Base-by-base conservation (phyloP, 306 rosid genomes). In the Quercus engelmannii region DNA sequence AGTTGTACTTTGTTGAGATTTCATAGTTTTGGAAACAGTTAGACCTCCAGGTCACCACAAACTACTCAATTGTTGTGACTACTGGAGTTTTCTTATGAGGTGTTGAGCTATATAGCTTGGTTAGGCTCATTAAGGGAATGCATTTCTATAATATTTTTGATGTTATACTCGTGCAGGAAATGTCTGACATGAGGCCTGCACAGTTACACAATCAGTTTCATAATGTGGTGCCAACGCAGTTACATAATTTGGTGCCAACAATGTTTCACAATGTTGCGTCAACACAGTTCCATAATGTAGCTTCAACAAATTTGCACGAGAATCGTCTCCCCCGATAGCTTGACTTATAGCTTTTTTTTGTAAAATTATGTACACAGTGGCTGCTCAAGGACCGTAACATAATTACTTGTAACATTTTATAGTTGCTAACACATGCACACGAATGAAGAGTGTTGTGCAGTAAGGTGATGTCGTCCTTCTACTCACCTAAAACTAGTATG, bases 241-340 rank as follows among this genome's bases (percentile, higher is more conserved):
- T 86, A 65, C 86, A 83, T 59, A 88, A 49, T 55, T 76, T 86
- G 86, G 78, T 82, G 54, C 92, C 92, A 1, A 46, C 88, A 20
- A 76, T 88, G 71, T 81, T 83, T 79, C 86, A 81, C 43, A 87
- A 87, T 76, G 86, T 78, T 61, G 11, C 88, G 1, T 35, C 88
- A 6, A 20, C 86, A 12, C 81, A 80, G 28, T 85, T 78, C 73
- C 87, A 81, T 55, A 70, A 70, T 52, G 81, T 88, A 43, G 70
- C 81, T 67, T 69, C 89, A 57, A 75, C 83, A 76, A 87, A 88
- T 74, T 63, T 84, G 79, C 92, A 84, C 7, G 89, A 83, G 30
- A 86, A 79, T 79, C 82, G 71, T 23, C 88, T 80, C 76, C 85
- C 90, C 46, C 88, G 86, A 20, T 88, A 88, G 85, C 85, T 35